Conservation (phyloP, 441 rosid genomes). For the Erodium chrysanthum region DNA sequence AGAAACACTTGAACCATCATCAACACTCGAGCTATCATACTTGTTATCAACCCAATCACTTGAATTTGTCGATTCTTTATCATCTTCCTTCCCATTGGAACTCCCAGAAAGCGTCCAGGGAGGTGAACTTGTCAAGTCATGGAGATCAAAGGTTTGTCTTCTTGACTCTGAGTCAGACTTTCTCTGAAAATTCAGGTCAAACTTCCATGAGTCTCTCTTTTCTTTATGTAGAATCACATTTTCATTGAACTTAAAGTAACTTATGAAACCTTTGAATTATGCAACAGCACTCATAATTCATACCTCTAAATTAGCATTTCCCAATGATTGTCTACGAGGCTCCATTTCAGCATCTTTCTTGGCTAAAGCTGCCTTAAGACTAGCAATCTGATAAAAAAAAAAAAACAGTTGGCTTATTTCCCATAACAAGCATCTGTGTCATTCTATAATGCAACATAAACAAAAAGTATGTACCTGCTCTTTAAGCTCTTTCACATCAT, state of each 20-base stretch:
- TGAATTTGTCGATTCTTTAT: conserved; percentile 31
- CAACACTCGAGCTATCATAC: conserved; percentile 21
- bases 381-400: conserved; percentile 36
- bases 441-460: not conserved
- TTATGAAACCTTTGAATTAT: not conserved
- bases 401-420: conserved; percentile 1
- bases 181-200: conserved; percentile 32
- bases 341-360: conserved; percentile 39
- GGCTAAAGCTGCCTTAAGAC: conserved; percentile 46
- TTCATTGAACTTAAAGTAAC: not conserved
- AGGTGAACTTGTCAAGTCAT: conserved; percentile 36
- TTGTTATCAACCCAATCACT: conserved; percentile 58
- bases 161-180: conserved; percentile 31
- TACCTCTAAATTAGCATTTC: conserved; percentile 42
- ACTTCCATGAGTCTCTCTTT: not conserved
- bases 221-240: not conserved
- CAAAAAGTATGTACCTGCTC: conserved; percentile 39
- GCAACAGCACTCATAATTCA: not conserved
- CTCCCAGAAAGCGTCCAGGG: conserved; percentile 25
- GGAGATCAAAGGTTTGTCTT: conserved; percentile 46
- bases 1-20: conserved; percentile 18
- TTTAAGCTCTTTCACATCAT: conserved; percentile 80
- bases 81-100: conserved; percentile 32
- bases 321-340: conserved; percentile 26
- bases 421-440: not conserved